A percentile compares a stretch with the other conserved stretches of the same genome.
These are phyloP conservation scores for Aspergillus wentii DNA, from an alignment of 495 filamentous ascomycete genomes.

Conservation along the genomic window DNA sequence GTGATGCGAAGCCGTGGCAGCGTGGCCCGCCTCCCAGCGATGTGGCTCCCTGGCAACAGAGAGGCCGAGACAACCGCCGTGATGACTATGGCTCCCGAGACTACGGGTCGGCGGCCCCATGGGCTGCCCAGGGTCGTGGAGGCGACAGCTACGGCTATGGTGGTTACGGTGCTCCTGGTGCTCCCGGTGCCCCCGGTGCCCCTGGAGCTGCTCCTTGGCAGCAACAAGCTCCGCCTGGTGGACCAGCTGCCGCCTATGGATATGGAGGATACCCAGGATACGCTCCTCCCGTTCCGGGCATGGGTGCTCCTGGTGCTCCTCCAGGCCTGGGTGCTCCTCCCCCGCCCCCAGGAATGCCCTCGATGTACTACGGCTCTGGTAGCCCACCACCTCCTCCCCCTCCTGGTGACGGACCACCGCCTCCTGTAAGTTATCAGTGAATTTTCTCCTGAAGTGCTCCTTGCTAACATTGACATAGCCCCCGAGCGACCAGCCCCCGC, in stretches of 20 bases:
- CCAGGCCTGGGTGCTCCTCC: conserved; percentile 63
- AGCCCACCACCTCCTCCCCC: conserved; percentile 48
- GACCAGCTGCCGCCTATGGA: conserved; percentile 45
- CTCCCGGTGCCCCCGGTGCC: conserved; percentile 25
- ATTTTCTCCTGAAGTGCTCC: background rate
- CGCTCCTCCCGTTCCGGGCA: conserved; percentile 49
- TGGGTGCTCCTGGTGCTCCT: conserved; percentile 59
- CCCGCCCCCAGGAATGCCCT: conserved; percentile 64
- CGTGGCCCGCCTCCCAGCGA: conserved; percentile 71
- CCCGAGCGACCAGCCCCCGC: conserved; percentile 68
- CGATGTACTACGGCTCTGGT: conserved; percentile 57
- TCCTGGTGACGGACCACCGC: conserved; percentile 59
- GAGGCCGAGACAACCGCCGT: conserved; percentile 54
- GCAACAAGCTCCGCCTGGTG: conserved; percentile 50
- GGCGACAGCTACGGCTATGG: conserved; percentile 49
- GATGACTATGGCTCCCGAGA: conserved; percentile 48
- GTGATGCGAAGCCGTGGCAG: conserved; percentile 82
- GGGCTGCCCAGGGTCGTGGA: conserved; percentile 45
- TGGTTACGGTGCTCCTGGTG: conserved; percentile 20
- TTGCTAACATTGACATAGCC: conserved; percentile 32
- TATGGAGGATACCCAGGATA: conserved; percentile 55
- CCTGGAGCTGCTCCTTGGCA: conserved; percentile 67
- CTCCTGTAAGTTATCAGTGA: conserved; percentile 43
- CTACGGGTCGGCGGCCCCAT: conserved; percentile 45
- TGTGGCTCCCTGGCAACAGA: conserved; percentile 69